Evolutionary conservation across 257 asterid species (phyloP).

Genomic region (Solanum etuberosum): DNA sequence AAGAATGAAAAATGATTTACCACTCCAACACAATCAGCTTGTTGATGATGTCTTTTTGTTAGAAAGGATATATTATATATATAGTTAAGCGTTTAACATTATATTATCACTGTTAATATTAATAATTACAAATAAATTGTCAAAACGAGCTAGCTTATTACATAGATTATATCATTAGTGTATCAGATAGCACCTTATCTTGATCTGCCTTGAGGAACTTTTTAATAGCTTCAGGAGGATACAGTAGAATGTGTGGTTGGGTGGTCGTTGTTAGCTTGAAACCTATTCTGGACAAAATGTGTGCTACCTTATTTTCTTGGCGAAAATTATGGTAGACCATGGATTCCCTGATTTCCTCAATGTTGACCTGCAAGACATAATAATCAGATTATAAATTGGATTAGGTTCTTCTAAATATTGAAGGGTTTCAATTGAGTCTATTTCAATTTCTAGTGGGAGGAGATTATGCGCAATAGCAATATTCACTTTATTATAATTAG

Average conservation of each 20-base stretch:
- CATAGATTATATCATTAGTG: too few species aligned
- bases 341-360: not conserved
- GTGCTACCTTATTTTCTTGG: not conserved
- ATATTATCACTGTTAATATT: not conserved
- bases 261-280: not conserved
- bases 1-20: fast-evolving
- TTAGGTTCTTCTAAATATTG: not conserved
- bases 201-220: too few species aligned
- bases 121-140: not conserved
- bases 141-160: too few species aligned
- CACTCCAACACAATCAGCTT: not conserved
- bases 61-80: not conserved
- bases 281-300: too few species aligned
- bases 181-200: not conserved
- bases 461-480: not conserved
- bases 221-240: not conserved
- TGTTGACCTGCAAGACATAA: too few species aligned
- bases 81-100: too few species aligned
- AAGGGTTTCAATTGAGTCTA: not conserved
- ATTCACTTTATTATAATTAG: not conserved
- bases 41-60: too few species aligned
- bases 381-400: too few species aligned
- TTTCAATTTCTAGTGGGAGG: too few species aligned
- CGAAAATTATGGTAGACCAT: too few species aligned
- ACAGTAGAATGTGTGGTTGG: not conserved